A percentile compares a stretch with the other conserved stretches of the same genome.
Conservation (phyloP, 352 stramenopile species). For the Halophytophthora polymorphica region DNA sequence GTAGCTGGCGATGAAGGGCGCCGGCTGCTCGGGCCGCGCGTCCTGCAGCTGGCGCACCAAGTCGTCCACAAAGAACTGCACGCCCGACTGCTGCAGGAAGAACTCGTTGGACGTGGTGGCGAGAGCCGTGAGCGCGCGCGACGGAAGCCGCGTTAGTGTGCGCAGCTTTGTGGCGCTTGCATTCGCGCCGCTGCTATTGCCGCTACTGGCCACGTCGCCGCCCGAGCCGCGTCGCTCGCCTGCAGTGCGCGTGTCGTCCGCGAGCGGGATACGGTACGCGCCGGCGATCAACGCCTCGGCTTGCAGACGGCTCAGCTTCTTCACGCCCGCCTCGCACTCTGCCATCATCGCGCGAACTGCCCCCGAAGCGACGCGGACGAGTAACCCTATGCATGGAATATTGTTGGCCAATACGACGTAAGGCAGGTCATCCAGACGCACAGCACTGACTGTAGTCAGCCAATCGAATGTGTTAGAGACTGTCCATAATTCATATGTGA, state of each 20-base stretch:
- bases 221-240: not conserved
- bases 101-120: slow-evolving; percentile 24
- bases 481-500: too few species aligned
- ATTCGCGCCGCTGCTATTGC: too few species aligned
- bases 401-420: too few species aligned
- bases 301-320: slow-evolving; percentile 35
- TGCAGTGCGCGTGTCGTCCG: not conserved
- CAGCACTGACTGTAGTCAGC: too few species aligned
- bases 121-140: slow-evolving; percentile 12
- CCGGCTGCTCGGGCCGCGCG: slow-evolving; percentile 34
- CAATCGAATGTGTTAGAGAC: too few species aligned
- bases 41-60: slow-evolving; percentile 51
- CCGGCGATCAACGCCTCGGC: slow-evolving; percentile 41
- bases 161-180: slow-evolving; percentile 13
- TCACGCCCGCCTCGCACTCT: not conserved
- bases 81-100: slow-evolving; percentile 53
- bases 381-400: too few species aligned
- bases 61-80: slow-evolving; percentile 56
- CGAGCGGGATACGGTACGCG: slow-evolving; percentile 30
- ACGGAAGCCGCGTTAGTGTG: slow-evolving; percentile 14
- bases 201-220: not conserved
- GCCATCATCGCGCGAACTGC: slow-evolving; percentile 12
- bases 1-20: slow-evolving; percentile 41
- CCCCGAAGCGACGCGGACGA: too few species aligned
- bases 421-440: too few species aligned